Percentiles rank a stretch among this genome's conserved stretches.
Conservation (phyloP, 768 basidiomycete species). For the Leccinum fibrillosum region DNA sequence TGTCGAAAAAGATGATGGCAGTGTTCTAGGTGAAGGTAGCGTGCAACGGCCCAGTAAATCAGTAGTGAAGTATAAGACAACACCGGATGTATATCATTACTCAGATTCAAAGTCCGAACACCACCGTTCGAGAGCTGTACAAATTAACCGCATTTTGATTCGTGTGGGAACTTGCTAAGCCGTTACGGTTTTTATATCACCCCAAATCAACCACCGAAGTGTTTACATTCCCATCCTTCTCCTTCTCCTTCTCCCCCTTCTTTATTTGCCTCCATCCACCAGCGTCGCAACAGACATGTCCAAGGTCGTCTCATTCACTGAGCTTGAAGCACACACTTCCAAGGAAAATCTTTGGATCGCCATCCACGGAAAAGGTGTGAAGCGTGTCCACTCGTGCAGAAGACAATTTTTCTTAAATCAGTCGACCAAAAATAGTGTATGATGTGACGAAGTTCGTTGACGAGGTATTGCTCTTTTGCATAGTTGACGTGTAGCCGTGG, state of each 20-base stretch:
- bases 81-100: neutral
- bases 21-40: neutral
- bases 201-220: neutral
- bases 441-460: conserved; percentile 92
- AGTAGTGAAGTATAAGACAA: neutral
- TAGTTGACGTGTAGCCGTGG: neutral
- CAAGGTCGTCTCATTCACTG: conserved; percentile 64
- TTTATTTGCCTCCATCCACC: conserved; percentile 10
- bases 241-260: conserved; percentile 1
- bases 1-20: neutral
- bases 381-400: neutral
- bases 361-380: conserved; percentile 77
- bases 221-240: conserved; percentile 3
- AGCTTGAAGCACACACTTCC: conserved; percentile 73
- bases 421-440: conserved; percentile 61
- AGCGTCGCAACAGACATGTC: conserved; percentile 30
- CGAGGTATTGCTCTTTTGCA: conserved; percentile 55
- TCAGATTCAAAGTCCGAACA: neutral
- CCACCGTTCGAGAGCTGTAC: neutral
- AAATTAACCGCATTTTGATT: conserved; percentile 1
- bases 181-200: conserved; percentile 19
- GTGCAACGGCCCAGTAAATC: neutral
- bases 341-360: conserved; percentile 81
- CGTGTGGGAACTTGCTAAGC: conserved; percentile 29
- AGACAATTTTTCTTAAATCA: neutral